Evolutionary conservation across 768 basidiomycete genomes (phyloP).

Genomic region (Coprinopsis strossmayeri): DNA sequence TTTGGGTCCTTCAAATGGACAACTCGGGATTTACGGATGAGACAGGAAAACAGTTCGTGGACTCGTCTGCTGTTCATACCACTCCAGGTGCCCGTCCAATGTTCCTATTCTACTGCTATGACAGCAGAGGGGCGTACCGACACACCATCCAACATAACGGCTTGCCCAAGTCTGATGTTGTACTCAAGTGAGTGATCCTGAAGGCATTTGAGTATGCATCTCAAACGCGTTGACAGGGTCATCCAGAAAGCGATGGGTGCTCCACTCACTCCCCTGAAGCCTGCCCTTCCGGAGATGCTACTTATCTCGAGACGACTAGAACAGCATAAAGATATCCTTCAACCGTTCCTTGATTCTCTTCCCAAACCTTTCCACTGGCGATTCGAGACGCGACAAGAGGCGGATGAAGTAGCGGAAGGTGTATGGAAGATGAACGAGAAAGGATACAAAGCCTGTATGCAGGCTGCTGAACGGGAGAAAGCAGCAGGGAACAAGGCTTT

Average conservation of each 20-base stretch:
- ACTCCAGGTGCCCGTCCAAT: slow-evolving; percentile 16
- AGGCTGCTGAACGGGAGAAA: slow-evolving; percentile 20
- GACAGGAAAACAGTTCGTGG: slow-evolving; percentile 12
- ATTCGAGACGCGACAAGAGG: slow-evolving; percentile 26
- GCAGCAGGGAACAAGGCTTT: slow-evolving; percentile 20
- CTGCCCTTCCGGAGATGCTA: slow-evolving; percentile 22
- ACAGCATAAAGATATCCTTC: slow-evolving; percentile 20
- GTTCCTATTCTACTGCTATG: slow-evolving; percentile 24
- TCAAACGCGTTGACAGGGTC: slow-evolving; percentile 12
- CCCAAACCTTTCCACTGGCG: slow-evolving; percentile 30
- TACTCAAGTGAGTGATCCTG: slow-evolving; percentile 20
- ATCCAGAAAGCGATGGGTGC: slow-evolving; percentile 24
- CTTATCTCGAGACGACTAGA: slow-evolving; percentile 23
- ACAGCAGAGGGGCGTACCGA: slow-evolving; percentile 21
- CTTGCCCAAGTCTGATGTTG: slow-evolving; percentile 21
- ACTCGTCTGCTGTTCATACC: slow-evolving; percentile 11
- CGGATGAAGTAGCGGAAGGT: slow-evolving; percentile 21
- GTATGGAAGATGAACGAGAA: slow-evolving; percentile 21
- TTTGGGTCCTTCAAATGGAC: slow-evolving; percentile 28
- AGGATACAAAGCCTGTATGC: slow-evolving; percentile 17
- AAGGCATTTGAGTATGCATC: background rate
- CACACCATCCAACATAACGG: slow-evolving; percentile 17
- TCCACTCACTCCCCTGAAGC: slow-evolving; percentile 23
- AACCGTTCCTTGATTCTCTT: slow-evolving; percentile 32
- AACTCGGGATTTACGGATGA: slow-evolving; percentile 20